These are phyloP conservation scores for Aspergillus diversus DNA, from an alignment of 495 filamentous ascomycete genomes.

Conservation along the genomic window DNA sequence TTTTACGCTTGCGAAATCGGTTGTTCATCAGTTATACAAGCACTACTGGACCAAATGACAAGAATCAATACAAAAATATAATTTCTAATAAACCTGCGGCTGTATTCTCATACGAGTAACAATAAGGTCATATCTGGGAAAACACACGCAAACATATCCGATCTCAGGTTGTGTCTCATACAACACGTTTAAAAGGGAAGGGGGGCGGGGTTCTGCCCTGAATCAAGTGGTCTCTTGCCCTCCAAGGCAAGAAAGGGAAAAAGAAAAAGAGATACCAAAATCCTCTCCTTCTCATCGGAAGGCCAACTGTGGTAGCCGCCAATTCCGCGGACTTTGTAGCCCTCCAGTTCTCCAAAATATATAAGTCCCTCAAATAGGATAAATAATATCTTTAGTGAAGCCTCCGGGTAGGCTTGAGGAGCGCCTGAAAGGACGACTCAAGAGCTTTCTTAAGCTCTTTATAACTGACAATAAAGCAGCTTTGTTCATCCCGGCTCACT, in stretches of 20 bases:
- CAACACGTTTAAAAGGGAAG: background rate
- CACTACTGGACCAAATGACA: background rate
- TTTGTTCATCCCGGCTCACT: conserved; percentile 87
- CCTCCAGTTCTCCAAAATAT: conserved; percentile 16
- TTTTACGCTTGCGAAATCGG: background rate
- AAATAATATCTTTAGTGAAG: conserved; percentile 36
- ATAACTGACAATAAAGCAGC: conserved; percentile 81
- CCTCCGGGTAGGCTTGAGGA: conserved; percentile 61
- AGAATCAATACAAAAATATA: background rate
- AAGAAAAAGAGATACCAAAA: conserved; percentile 1
- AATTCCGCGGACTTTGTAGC: background rate
- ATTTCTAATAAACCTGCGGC: conserved; percentile 19
- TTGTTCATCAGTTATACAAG: background rate
- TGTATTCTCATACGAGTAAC: conserved; percentile 13
- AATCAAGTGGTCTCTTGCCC: too few species aligned
- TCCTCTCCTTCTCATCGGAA: background rate
- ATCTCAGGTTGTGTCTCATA: conserved; percentile 3
- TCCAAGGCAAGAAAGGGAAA: background rate
- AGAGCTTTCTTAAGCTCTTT: conserved; percentile 82
- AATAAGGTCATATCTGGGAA: conserved; percentile 10
- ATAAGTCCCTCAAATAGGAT: conserved; percentile 13
- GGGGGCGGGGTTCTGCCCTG: too few species aligned
- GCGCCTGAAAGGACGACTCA: conserved; percentile 77
- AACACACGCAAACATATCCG: background rate
- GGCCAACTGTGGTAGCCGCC: background rate